A percentile compares a stretch with the other conserved stretches of the same genome.
Evolutionary conservation across 352 stramenopile species (phyloP).

Genomic region (Phytopythium montanum): DNA sequence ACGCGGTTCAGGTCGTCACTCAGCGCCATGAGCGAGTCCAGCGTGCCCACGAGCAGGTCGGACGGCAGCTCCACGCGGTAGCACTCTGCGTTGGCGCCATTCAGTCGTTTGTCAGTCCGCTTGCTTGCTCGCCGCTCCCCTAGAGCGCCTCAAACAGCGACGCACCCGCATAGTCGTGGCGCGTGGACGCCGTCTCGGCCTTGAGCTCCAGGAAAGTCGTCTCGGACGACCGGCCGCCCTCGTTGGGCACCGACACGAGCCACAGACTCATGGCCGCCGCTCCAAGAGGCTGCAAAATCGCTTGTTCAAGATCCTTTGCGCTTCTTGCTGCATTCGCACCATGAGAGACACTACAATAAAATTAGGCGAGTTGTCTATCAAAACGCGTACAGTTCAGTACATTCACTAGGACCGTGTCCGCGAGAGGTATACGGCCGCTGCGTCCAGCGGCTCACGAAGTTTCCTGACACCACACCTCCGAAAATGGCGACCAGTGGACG

Average conservation of each 20-base stretch:
- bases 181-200: slow-evolving; percentile 74
- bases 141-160: neutral
- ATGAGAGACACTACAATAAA: neutral
- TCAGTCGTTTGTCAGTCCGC: neutral
- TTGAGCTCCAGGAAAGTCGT: slow-evolving; percentile 86
- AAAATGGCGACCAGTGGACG: neutral
- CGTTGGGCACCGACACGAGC: slow-evolving; percentile 84
- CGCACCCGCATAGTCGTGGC: slow-evolving; percentile 75
- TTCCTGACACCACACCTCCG: neutral
- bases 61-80: slow-evolving; percentile 89
- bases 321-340: neutral
- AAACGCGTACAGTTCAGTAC: neutral
- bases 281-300: neutral
- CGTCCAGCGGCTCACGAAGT: neutral
- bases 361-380: neutral
- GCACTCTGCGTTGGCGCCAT: slow-evolving; percentile 34
- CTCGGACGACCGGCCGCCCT: slow-evolving; percentile 74
- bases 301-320: slow-evolving; percentile 31
- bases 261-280: slow-evolving; percentile 46
- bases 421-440: neutral
- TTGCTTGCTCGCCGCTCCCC: too few species aligned
- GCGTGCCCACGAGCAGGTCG: slow-evolving; percentile 94
- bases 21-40: slow-evolving; percentile 96
- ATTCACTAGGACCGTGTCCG: neutral
- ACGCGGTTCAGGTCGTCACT: slow-evolving; percentile 96